A percentile compares a stretch with the other conserved stretches of the same genome.
Conservation (phyloP, 1,139 yeast species). For the Yamadazyma taylorii region DNA sequence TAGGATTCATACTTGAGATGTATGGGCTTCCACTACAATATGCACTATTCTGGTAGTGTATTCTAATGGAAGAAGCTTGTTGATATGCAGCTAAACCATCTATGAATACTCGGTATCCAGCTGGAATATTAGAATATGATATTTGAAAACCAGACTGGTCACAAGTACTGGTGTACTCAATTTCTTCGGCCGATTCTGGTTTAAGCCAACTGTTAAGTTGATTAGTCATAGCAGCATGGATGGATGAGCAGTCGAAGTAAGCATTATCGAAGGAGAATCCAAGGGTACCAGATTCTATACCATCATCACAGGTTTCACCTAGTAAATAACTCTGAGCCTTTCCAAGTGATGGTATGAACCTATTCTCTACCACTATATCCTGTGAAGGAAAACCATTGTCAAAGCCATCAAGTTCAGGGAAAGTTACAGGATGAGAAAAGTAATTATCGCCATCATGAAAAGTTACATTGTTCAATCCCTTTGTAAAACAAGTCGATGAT, state of each 20-base stretch:
- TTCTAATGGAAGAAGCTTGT: not conserved
- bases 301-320: conserved; percentile 25
- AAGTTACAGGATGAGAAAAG: conserved; percentile 17
- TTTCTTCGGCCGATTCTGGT: conserved; percentile 16
- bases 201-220: conserved; percentile 23
- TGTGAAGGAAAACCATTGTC: not conserved
- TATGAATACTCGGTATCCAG: conserved; percentile 33
- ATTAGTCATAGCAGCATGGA: conserved; percentile 23
- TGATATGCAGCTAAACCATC: conserved; percentile 15
- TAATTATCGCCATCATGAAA: conserved; percentile 29
- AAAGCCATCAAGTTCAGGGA: not conserved
- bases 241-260: conserved; percentile 24
- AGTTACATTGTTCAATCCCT: conserved; percentile 27
- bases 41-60: conserved; percentile 9
- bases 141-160: conserved; percentile 13
- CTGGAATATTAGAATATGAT: conserved; percentile 25
- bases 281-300: conserved; percentile 25
- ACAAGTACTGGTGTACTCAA: conserved; percentile 17
- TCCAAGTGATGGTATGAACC: conserved; percentile 19
- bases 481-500: conserved; percentile 20
- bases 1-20: conserved; percentile 3
- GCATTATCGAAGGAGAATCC: conserved; percentile 16
- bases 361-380: conserved; percentile 3
- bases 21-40: conserved; percentile 7
- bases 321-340: conserved; percentile 17